Conservation (phyloP, 257 asterid genomes). For the Catharanthus roseus region DNA sequence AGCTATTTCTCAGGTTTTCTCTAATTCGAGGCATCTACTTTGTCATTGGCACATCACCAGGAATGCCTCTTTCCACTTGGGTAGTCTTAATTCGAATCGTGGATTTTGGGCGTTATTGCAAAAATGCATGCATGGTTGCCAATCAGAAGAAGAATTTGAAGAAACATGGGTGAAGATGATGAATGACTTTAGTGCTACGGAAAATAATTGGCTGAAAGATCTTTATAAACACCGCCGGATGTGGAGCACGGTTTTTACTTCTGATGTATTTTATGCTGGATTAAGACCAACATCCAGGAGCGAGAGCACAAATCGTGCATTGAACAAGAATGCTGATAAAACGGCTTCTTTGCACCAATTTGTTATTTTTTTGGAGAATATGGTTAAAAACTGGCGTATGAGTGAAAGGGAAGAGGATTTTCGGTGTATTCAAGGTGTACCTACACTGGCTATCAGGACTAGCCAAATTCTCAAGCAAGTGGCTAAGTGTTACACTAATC, state of each 20-base stretch:
- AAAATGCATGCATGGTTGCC: conserved; percentile 8
- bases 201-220: conserved; percentile 8
- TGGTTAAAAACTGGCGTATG: neutral
- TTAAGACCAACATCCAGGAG: conserved; percentile 6
- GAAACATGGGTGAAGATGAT: conserved; percentile 10
- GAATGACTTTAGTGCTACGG: neutral
- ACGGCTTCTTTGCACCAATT: neutral
- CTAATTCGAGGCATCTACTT: neutral
- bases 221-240: conserved; percentile 5
- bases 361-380: conserved; percentile 7
- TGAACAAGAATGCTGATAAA: conserved; percentile 3
- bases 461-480: conserved; percentile 5
- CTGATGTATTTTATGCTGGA: neutral
- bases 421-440: conserved; percentile 2
- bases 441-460: neutral
- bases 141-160: conserved; percentile 8
- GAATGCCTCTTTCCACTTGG: conserved; percentile 15
- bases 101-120: conserved; percentile 7
- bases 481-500: neutral
- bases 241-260: neutral
- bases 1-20: neutral
- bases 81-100: conserved; percentile 4
- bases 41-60: conserved; percentile 7
- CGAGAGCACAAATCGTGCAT: conserved; percentile 2
- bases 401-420: conserved; percentile 8